Evolutionary conservation across 352 stramenopile genomes (phyloP).

Genomic region (Peronosclerospora sorghi): DNA sequence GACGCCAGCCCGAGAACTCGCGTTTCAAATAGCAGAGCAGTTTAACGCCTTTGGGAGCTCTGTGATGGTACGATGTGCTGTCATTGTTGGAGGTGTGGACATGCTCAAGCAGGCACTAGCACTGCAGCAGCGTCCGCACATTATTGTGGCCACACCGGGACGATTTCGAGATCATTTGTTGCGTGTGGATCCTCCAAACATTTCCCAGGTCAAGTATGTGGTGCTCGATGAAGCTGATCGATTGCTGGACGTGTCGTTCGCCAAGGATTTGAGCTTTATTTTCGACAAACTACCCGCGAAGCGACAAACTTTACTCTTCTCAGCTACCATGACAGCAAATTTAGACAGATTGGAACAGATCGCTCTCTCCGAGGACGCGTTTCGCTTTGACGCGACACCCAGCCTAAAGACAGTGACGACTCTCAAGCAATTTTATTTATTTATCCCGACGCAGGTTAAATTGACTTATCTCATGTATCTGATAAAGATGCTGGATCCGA

Average conservation of each 20-base stretch:
- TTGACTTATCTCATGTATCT: constrained; percentile 92
- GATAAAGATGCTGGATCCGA: constrained; percentile 53
- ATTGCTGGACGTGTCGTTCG: constrained; percentile 81
- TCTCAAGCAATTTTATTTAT: constrained; percentile 96
- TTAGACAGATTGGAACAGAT: constrained; percentile 79
- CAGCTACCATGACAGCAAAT: constrained; percentile 93
- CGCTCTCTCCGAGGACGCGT: constrained; percentile 41
- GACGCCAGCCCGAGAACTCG: constrained; percentile 94
- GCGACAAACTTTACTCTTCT: constrained; percentile 95
- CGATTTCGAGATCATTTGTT: constrained; percentile 89
- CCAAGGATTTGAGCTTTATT: constrained; percentile 83
- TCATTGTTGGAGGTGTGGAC: constrained; percentile 95
- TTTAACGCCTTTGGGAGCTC: constrained; percentile 92
- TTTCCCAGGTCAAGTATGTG: constrained; percentile 88
- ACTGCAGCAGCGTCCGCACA: constrained; percentile 88
- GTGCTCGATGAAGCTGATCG: constrained; percentile 98
- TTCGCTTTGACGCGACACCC: constrained; percentile 64
- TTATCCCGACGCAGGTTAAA: constrained; percentile 94
- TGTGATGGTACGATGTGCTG: constrained; percentile 76
- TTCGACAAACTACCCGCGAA: constrained; percentile 61
- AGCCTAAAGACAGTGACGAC: constrained; percentile 85
- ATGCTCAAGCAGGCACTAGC: constrained; percentile 87
- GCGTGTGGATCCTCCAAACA: constrained; percentile 81
- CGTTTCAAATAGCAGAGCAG: constrained; percentile 97
- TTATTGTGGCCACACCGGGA: constrained; percentile 96